A percentile compares a stretch with the other conserved stretches of the same genome.
phyloP scores from a whole-genome alignment of 768 basidiomycete species.

The Russula virescens region DNA sequence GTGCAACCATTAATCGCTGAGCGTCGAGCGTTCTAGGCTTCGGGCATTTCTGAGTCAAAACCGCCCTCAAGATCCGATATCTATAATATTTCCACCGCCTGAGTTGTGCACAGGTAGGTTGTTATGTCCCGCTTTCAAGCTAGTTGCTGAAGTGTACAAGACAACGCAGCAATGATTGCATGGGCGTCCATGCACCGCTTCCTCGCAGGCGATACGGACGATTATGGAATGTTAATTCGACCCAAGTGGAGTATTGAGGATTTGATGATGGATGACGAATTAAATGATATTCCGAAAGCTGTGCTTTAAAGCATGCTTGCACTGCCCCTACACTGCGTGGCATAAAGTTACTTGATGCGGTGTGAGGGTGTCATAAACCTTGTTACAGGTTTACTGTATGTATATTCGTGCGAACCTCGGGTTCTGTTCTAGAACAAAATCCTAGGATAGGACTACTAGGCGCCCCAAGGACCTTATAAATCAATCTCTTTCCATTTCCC shows the following conservation, averaged over 20 bases:
- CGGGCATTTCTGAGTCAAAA: conserved; percentile 28
- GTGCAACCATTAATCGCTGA: background rate
- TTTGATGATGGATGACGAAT: conserved; percentile 16
- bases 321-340: no score
- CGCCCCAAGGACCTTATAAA: conserved; percentile 2
- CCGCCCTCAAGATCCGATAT: conserved; percentile 34
- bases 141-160: conserved; percentile 35
- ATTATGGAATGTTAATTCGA: conserved; percentile 53
- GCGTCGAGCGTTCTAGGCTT: conserved; percentile 30
- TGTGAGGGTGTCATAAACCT: no score
- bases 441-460: conserved; percentile 1
- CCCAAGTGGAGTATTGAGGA: conserved; percentile 82
- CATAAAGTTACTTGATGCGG: background rate
- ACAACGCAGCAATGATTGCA: conserved; percentile 96
- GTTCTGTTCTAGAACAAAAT: background rate
- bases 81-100: conserved; percentile 68
- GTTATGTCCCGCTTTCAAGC: background rate
- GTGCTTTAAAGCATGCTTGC: no score
- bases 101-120: conserved; percentile 72
- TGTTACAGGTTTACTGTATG: no score
- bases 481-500: background rate
- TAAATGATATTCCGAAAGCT: background rate
- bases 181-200: conserved; percentile 88
- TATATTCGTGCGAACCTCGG: background rate
- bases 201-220: conserved; percentile 51